Conservation (phyloP, 2,329 filamentous ascomycete genomes). For the Fusarium sp. region DNA sequence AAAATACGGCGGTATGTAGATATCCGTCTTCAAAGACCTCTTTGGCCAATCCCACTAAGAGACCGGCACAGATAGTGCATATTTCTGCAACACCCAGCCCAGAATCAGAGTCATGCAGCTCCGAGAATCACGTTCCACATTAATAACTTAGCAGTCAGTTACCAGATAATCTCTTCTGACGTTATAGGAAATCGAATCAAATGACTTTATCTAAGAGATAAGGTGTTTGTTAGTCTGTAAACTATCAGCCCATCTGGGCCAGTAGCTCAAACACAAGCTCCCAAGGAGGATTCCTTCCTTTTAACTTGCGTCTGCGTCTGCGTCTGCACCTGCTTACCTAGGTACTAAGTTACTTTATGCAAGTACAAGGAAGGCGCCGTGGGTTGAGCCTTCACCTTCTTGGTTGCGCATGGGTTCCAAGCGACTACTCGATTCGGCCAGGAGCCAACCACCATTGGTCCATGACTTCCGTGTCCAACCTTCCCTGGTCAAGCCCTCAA, state of each 20-base stretch:
- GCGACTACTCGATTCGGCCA: slow-evolving; percentile 48
- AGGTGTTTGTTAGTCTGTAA: not conserved
- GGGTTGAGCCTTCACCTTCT: slow-evolving; percentile 7
- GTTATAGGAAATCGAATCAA: not conserved
- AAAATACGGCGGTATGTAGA: slow-evolving; percentile 38
- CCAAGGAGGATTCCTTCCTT: slow-evolving; percentile 1
- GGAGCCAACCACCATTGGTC: slow-evolving; percentile 42
- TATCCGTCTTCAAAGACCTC: slow-evolving; percentile 26
- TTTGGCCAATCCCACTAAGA: slow-evolving; percentile 21
- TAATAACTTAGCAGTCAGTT: not conserved
- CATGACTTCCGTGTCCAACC: slow-evolving; percentile 27
- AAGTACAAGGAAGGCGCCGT: slow-evolving; percentile 19
- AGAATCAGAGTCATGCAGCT: slow-evolving; percentile 1
- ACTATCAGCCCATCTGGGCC: not conserved
- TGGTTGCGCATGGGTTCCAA: slow-evolving; percentile 39
- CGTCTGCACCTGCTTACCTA: not conserved
- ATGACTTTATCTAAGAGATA: slow-evolving; percentile 2
- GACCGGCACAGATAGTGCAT: slow-evolving; percentile 16
- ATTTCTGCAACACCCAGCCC: slow-evolving; percentile 3
- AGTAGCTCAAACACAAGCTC: not conserved
- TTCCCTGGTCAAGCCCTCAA: slow-evolving; percentile 39
- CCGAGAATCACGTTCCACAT: not conserved
- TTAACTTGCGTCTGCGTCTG: not conserved
- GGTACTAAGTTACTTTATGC: slow-evolving; percentile 17
- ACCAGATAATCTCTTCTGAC: not conserved